Conservation (phyloP, 345 rosid genomes). For the Atalantia buxifolia region DNA sequence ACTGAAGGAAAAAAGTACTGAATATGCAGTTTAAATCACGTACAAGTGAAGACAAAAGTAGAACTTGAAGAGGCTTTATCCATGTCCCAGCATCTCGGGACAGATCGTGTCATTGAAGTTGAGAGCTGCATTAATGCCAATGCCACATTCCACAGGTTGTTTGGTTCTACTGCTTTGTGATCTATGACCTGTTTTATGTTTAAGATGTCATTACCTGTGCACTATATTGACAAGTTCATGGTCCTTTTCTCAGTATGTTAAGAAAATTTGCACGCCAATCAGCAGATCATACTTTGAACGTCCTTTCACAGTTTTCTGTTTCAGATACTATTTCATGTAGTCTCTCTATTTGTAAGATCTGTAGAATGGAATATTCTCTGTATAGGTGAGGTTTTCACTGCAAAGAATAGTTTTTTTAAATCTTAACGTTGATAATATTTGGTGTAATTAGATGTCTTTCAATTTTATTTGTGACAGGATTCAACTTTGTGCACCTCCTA, state of each 20-base stretch:
- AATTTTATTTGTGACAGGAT: constrained; percentile 44
- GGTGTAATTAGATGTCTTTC: constrained; percentile 10
- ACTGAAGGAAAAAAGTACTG: constrained; percentile 11
- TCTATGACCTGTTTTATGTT: not conserved
- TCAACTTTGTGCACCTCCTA: constrained; percentile 65
- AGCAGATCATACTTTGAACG: constrained; percentile 44
- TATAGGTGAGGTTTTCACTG: constrained; percentile 52
- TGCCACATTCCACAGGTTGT: constrained; percentile 73
- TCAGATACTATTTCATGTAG: constrained; percentile 31
- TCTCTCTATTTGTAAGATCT: constrained; percentile 38
- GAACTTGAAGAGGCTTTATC: constrained; percentile 72
- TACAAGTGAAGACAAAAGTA: constrained; percentile 57
- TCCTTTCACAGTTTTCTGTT: constrained; percentile 40
- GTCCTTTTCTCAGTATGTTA: constrained; percentile 47
- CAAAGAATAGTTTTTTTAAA: not conserved
- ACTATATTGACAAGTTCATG: constrained; percentile 31
- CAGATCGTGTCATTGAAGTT: constrained; percentile 77
- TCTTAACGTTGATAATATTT: not conserved
- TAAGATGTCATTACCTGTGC: constrained; percentile 7
- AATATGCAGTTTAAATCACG: constrained; percentile 67
- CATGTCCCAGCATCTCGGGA: constrained; percentile 38
- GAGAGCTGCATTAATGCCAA: constrained; percentile 72
- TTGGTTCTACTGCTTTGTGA: constrained; percentile 14
- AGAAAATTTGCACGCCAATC: constrained; percentile 58
- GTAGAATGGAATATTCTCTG: constrained; percentile 52